These are phyloP conservation scores for Stylosanthes scabra DNA, from an alignment of 331 rosid genomes.

Conservation along the genomic window DNA sequence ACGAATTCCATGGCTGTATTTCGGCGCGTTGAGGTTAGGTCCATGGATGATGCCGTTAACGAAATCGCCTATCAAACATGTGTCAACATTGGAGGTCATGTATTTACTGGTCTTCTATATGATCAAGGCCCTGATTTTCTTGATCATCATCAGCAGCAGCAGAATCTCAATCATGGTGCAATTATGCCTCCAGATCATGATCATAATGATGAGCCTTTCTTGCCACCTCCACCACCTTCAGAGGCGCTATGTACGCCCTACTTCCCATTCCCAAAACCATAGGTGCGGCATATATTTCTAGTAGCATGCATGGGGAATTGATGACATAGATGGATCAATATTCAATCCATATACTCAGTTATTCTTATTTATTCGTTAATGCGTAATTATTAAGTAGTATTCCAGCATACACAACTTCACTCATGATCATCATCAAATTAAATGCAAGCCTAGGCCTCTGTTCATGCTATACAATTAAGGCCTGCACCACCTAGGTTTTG, in stretches of 20 bases:
- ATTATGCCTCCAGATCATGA: slow-evolving; percentile 27
- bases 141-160: slow-evolving; percentile 30
- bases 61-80: slow-evolving; percentile 65
- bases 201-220: slow-evolving; percentile 9
- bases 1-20: slow-evolving; percentile 51
- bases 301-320: too few species aligned
- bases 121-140: slow-evolving; percentile 60
- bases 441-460: too few species aligned
- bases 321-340: too few species aligned
- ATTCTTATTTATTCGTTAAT: too few species aligned
- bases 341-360: neutral
- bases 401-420: too few species aligned
- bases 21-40: slow-evolving; percentile 54
- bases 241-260: slow-evolving; percentile 57
- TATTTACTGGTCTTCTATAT: slow-evolving; percentile 60
- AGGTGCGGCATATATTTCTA: neutral
- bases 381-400: too few species aligned
- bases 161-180: slow-evolving; percentile 31
- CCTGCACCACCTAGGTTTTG: slow-evolving; percentile 27
- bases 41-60: slow-evolving; percentile 46
- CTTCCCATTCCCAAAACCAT: slow-evolving; percentile 47
- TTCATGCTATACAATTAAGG: slow-evolving; percentile 21
- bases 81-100: slow-evolving; percentile 65
- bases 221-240: slow-evolving; percentile 42
- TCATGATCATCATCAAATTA: too few species aligned